These are phyloP conservation scores for Trichomonas tenax DNA, from an alignment of 208 protist species.

Conservation along the genomic window DNA sequence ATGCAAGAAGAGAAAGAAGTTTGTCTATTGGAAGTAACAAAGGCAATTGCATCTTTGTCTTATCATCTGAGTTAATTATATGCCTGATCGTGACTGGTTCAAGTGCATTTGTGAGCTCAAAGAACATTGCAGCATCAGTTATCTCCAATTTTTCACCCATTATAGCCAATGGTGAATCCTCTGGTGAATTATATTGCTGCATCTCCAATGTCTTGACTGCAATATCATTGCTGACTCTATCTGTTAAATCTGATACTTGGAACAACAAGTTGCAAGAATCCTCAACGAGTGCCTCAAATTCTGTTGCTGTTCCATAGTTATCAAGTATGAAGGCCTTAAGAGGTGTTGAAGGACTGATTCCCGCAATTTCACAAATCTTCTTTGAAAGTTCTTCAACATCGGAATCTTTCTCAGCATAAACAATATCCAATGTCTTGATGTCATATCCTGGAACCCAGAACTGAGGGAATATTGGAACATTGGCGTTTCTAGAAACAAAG, in stretches of 20 bases:
- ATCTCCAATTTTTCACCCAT: not conserved
- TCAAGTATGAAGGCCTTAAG: too few relatives aligned
- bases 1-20: not conserved
- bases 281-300: not conserved
- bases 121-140: not conserved
- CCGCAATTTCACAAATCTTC: not conserved
- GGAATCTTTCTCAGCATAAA: not conserved
- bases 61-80: not conserved
- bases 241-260: not conserved
- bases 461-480: not conserved
- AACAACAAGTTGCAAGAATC: not conserved
- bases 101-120: not conserved
- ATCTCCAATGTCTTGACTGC: not conserved
- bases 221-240: not conserved
- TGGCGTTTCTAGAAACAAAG: not conserved
- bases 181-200: not conserved
- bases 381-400: not conserved
- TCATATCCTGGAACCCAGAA: not conserved
- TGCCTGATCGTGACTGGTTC: not conserved
- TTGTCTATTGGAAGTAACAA: not conserved
- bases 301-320: not conserved
- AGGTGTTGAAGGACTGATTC: not conserved
- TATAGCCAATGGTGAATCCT: not conserved
- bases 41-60: not conserved
- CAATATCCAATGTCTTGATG: not conserved